Evolutionary conservation across 73 alveolate genomes (phyloP).

Genomic region (Paramecium tetraurelia): DNA sequence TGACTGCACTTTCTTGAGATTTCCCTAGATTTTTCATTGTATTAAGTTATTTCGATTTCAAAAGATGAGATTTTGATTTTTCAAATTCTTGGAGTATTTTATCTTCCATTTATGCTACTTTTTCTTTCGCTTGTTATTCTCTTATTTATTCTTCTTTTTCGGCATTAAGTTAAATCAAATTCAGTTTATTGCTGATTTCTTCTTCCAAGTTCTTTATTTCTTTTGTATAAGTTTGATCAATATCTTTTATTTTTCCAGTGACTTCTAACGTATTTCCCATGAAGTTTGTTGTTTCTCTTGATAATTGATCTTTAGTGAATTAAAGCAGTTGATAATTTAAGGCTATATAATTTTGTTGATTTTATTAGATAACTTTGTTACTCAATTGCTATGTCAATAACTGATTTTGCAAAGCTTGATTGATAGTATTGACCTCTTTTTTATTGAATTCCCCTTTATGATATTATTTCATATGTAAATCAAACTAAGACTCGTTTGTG

Average conservation of each 20-base stretch:
- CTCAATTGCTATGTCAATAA: not conserved
- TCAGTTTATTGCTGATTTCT: not conserved
- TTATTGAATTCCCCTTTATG: not conserved
- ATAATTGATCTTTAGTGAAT: not conserved
- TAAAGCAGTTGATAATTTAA: not conserved
- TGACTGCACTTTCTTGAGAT: not conserved
- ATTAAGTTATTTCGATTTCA: not conserved
- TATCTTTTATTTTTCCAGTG: not conserved
- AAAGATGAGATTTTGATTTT: not conserved
- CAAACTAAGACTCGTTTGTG: not conserved
- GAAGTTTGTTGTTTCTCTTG: not conserved
- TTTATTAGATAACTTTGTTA: not conserved
- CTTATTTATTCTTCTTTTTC: slow-evolving; percentile 4
- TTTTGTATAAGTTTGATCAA: not conserved
- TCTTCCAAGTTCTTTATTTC: not conserved
- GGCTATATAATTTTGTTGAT: not conserved
- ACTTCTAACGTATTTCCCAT: not conserved
- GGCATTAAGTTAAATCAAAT: not conserved
- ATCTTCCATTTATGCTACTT: not conserved
- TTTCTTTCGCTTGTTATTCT: not conserved
- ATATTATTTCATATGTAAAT: not conserved
- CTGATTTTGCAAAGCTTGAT: not conserved
- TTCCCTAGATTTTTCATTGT: not conserved
- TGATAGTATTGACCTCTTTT: not conserved
- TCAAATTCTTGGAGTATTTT: not conserved